Evolutionary conservation across 2,329 filamentous ascomycete genomes (phyloP), one percentile per base, ranked within the genome.

Genomic region (Claviceps sp.): DNA sequence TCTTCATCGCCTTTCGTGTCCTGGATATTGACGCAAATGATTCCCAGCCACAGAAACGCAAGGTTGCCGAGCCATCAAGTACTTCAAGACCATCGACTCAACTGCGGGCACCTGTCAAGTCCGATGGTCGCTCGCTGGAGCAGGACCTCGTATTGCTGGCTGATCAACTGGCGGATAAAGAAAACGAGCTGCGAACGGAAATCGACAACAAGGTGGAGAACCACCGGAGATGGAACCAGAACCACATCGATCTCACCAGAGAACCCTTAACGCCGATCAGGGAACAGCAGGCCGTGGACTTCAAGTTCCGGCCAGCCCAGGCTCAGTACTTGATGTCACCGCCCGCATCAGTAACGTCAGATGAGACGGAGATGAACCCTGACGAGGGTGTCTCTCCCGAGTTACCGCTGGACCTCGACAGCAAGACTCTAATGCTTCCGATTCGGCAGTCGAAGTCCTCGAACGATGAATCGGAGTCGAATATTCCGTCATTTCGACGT

Each of bases 191-290:
- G 58, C 78, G 85, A 56, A 76, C 77, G 57, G 88, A 94, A 62
- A 88, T 97, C 64, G 87, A 94, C 66, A 81, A 81, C 60, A 91
- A 94, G 68, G 82, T 94, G 51, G 78, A 85, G 60, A 91, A 93
- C 68, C 91, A 96, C 69, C 81, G 85, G 60, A 83, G 86, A 65
- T 96, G 91, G 89, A 96, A 96, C 68, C 78, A 86, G 60, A 85
- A 87, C 62, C 89, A 88, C 72, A 79, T 94, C 61, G 90, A 97
- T 70, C 77, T 89, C 64, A 96, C 91, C 55, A 82, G 84, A 71
- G 83, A 84, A 57, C 89, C 91, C 49, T 78, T 97, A 57, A 88
- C 86, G 49, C 89, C 89, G 22, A 80, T 87, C 44, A 75, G 80
- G 61, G 84, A 88, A 53, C 74, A 79, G 58, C 74, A 79, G 58